These are phyloP conservation scores for Schwanniomyces pseudopolymorphus DNA, from an alignment of 805 yeast species.

Conservation along the genomic window DNA sequence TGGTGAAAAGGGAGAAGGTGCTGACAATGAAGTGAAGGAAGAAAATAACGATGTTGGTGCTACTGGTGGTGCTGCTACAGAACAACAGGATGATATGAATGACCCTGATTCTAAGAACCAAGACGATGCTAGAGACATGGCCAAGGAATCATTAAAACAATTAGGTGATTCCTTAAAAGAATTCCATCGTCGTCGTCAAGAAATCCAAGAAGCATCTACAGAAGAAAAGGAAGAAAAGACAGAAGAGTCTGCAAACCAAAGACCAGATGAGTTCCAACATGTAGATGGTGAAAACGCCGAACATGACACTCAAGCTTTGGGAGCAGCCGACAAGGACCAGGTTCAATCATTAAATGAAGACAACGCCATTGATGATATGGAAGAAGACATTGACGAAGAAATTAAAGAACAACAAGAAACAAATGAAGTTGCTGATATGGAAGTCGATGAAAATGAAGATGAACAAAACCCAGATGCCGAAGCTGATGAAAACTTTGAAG, in stretches of 20 bases:
- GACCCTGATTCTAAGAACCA: slow-evolving; percentile 39
- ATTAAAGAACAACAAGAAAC: slow-evolving; percentile 27
- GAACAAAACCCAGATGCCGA: slow-evolving; percentile 24
- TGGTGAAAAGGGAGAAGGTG: slow-evolving; percentile 63
- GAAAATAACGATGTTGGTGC: slow-evolving; percentile 71
- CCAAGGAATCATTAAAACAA: slow-evolving; percentile 77
- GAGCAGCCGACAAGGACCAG: slow-evolving; percentile 82
- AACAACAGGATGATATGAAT: slow-evolving; percentile 29
- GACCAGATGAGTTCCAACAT: slow-evolving; percentile 86
- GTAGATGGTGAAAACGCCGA: slow-evolving; percentile 77
- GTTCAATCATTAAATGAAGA: slow-evolving; percentile 74
- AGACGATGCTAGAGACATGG: slow-evolving; percentile 62
- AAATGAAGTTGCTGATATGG: slow-evolving; percentile 26
- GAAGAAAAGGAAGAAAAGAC: slow-evolving; percentile 46
- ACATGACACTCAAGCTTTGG: slow-evolving; percentile 86
- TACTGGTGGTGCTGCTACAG: slow-evolving; percentile 50
- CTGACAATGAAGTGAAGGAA: slow-evolving; percentile 53
- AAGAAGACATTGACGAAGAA: slow-evolving; percentile 26
- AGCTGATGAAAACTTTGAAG: slow-evolving; percentile 45
- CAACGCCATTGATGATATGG: slow-evolving; percentile 76
- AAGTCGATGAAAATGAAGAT: slow-evolving; percentile 27
- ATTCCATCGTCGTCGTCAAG: slow-evolving; percentile 86
- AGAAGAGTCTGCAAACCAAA: slow-evolving; percentile 58
- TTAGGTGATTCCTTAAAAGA: slow-evolving; percentile 91
- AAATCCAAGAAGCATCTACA: slow-evolving; percentile 66